Base-by-base conservation (phyloP, 2,329 filamentous ascomycete species). In the Aplosporella prunicola region DNA sequence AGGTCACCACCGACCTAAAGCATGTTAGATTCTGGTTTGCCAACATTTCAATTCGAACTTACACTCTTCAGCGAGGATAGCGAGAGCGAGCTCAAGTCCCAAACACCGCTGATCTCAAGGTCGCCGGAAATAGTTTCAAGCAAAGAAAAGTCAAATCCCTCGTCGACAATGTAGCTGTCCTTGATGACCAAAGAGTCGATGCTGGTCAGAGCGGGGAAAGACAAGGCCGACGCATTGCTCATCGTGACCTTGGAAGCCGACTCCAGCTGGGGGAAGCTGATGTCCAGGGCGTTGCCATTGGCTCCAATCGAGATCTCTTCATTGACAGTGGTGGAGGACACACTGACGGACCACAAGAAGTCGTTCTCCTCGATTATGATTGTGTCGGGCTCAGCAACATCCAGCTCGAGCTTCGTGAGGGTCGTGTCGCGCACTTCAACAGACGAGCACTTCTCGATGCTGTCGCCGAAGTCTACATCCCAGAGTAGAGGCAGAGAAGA, bases 401-500 rank as follows among this genome's bases (percentile, higher is more conserved):
- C 34, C 10, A 36, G 34, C 16, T 36, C 34, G 10, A 36, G 26
- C 23, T 15, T 29, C n/a, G 34, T 29, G 18, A 36, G 34, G 34
- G 29, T 29, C 3, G 34, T 36, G 26, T 36, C 26, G 18, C 34
- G 34, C 8, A 36, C 13, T 24, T 36, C 34, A 20, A 36, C 20
- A 5, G 25, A 16, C 16, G 34, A 36, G 18, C n/a, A 22, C 26
- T 36, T 9, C 18, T 29, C 18, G 18, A 36, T 22, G 26, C 13
- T 30, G 34, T 20, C 24, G 14, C 34, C 34, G n/a, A 36, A 30
- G 26, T 36, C 34, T 5, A 30, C 26, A 9, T 36, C 34, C 34
- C 34, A 36, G 26, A 36, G 34, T 27, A 36, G 34, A 14, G 34
- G 34, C 16, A 36, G 34, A 10, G 34, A 36, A 15, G 34, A 29